A percentile compares a stretch with the other conserved stretches of the same genome.
Evolutionary conservation across 2,329 filamentous ascomycete genomes (phyloP).

Genomic region (Diplodia corticola): DNA sequence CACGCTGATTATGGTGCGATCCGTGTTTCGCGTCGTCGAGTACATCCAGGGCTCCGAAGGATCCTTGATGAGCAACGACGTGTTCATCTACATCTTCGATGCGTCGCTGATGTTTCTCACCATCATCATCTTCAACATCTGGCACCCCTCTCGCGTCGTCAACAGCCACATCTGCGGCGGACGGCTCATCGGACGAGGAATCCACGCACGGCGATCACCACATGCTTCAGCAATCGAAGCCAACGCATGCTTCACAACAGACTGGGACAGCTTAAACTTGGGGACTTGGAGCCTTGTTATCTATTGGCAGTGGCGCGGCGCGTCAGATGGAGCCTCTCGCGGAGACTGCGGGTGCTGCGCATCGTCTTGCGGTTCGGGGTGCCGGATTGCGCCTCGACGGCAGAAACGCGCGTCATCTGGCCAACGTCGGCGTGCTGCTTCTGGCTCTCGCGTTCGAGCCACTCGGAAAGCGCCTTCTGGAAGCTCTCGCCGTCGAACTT

Average conservation of each 20-base stretch:
- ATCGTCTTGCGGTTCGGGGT: slow-evolving; percentile 12
- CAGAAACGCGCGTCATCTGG: slow-evolving; percentile 19
- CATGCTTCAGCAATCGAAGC: slow-evolving; percentile 13
- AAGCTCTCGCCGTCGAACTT: slow-evolving; percentile 19
- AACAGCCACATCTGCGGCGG: neutral
- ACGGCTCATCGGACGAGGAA: neutral
- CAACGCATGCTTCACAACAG: slow-evolving; percentile 1
- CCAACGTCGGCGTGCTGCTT: slow-evolving; percentile 4
- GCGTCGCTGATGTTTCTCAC: slow-evolving; percentile 47
- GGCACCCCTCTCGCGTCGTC: slow-evolving; percentile 39
- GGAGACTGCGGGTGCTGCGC: slow-evolving; percentile 21
- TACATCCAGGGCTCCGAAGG: slow-evolving; percentile 49
- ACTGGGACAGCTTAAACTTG: neutral
- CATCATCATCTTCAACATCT: slow-evolving; percentile 42
- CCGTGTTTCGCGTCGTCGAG: slow-evolving; percentile 52
- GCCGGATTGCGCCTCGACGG: slow-evolving; percentile 14
- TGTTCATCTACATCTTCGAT: slow-evolving; percentile 52
- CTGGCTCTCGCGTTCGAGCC: slow-evolving; percentile 15
- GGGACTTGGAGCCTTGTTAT: slow-evolving; percentile 1
- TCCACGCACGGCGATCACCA: slow-evolving; percentile 10
- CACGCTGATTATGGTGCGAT: slow-evolving; percentile 52
- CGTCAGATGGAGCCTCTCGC: slow-evolving; percentile 18
- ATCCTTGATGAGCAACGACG: slow-evolving; percentile 48
- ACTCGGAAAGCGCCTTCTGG: slow-evolving; percentile 13
- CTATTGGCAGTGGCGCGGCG: slow-evolving; percentile 7